Evolutionary conservation across 257 asterid species (phyloP), one percentile per base, ranked within the genome.

Genomic region (Petrea volubilis): DNA sequence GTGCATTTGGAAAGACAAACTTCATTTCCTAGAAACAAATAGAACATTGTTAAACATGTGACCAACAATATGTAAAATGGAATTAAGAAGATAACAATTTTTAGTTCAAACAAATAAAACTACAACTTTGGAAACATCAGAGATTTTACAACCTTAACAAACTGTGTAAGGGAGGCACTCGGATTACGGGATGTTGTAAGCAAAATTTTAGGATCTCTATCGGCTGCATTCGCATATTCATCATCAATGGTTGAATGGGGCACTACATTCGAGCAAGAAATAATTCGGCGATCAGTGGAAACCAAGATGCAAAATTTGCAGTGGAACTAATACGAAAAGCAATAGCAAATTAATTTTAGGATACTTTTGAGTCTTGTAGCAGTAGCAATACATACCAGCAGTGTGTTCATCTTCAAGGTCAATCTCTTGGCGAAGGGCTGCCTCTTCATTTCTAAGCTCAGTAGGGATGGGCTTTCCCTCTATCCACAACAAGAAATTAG

Each of bases 401-500:
- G 97, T 91, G 11, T 88, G 74, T 55, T 89, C 98, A 74, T 91
- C 99, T 79, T 91, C 99, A 20, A 91, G 97, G 72, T 92, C 96
- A 17, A 95, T 95, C 87, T 92, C 92, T 71, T 83, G 88, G 36
- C 99, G 93, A 64, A 94, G 95, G 6, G 95, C 96, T 0, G 91
- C 93, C 78, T 94, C 99, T 76, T 94, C 97, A 43, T 94, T 91
- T 65, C 96, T 81, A 62, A 94, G 97, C 89, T 94, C 99, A 50
- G 97, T 94, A 11, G 99, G 99, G 73, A 94, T 94, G 6, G 99
- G 96, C 74, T 91, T 94, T 56, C 96, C 97, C 93, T 89, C 99
- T 91, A 76, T 61, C 36, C 69, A 7, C 57, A 38, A 52, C 17
- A 50, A 78, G 17, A 46, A 41, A 27, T 31, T 12, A 28, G 25